phyloP scores from a whole-genome alignment of 192 early-diverging fungal species.

The Backusella australiensis region DNA sequence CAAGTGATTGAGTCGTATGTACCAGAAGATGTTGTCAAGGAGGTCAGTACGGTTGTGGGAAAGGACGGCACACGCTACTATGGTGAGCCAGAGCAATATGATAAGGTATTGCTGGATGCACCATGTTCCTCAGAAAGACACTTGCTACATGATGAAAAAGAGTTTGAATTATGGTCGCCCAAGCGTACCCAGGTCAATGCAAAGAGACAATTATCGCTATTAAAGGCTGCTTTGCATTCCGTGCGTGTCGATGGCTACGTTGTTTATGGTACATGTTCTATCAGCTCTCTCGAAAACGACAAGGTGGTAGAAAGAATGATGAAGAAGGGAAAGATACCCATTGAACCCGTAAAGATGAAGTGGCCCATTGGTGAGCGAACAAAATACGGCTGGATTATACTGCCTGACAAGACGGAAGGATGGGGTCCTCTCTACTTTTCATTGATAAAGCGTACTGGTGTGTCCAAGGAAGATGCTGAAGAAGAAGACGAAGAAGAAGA shows the following conservation, averaged over 20 bases:
- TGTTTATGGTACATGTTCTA: conserved; percentile 54
- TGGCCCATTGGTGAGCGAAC: conserved; percentile 51
- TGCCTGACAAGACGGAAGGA: conserved; percentile 48
- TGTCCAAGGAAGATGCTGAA: neutral
- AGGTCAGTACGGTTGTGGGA: conserved; percentile 11
- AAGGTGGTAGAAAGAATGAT: conserved; percentile 42
- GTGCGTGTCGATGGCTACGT: conserved; percentile 39
- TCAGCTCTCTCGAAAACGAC: conserved; percentile 50
- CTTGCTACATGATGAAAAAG: conserved; percentile 40
- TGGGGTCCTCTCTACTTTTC: conserved; percentile 59
- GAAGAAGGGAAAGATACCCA: conserved; percentile 33
- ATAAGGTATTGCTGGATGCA: conserved; percentile 51
- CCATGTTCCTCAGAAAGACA: conserved; percentile 57
- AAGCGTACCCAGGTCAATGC: conserved; percentile 36
- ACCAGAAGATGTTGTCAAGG: conserved; percentile 28
- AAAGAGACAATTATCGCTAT: conserved; percentile 38
- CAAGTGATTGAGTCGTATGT: conserved; percentile 45
- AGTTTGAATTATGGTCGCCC: conserved; percentile 44
- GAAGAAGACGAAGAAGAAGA: neutral
- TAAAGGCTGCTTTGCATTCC: conserved; percentile 37
- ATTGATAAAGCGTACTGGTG: conserved; percentile 33
- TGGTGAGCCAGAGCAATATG: conserved; percentile 23
- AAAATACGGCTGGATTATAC: conserved; percentile 49
- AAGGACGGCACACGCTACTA: conserved; percentile 20
- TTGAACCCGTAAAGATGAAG: conserved; percentile 23